These are phyloP conservation scores for Arxiozyma heterogenica DNA, from an alignment of 1,139 yeast genomes.

Conservation along the genomic window DNA sequence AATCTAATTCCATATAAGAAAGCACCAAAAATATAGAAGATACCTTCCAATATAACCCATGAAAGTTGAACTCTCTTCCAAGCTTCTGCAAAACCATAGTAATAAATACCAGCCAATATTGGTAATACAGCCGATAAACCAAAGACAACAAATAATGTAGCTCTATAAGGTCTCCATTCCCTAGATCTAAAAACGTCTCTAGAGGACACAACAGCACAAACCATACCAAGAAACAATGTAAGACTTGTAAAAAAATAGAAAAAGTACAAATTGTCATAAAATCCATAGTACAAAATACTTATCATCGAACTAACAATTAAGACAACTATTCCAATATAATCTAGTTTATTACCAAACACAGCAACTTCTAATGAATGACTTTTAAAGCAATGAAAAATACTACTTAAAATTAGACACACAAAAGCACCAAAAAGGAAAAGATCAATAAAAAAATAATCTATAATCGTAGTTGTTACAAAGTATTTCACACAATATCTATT, in stretches of 20 bases:
- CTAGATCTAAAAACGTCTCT: constrained; percentile 57
- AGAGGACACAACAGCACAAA: constrained; percentile 59
- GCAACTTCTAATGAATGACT: constrained; percentile 60
- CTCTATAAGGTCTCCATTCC: constrained; percentile 67
- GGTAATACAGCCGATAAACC: constrained; percentile 78
- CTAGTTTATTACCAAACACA: constrained; percentile 66
- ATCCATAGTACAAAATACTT: constrained; percentile 61
- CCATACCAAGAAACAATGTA: constrained; percentile 47
- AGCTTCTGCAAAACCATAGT: constrained; percentile 41
- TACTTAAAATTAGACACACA: constrained; percentile 61
- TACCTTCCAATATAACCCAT: constrained; percentile 63
- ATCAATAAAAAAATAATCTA: constrained; percentile 38
- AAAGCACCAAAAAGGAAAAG: constrained; percentile 45
- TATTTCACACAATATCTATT: constrained; percentile 30
- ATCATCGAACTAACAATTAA: constrained; percentile 68
- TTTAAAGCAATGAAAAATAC: constrained; percentile 68
- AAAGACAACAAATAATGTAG: constrained; percentile 68
- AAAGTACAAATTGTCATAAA: constrained; percentile 40
- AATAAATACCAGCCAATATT: constrained; percentile 41
- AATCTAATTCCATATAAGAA: constrained; percentile 64
- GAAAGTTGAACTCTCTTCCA: constrained; percentile 43
- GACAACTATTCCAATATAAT: constrained; percentile 77
- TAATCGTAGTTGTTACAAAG: constrained; percentile 38
- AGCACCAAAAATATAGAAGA: constrained; percentile 72
- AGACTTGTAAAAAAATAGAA: constrained; percentile 40